phyloP scores from a whole-genome alignment of 306 rosid species.

The Lathyrus tuberosus region DNA sequence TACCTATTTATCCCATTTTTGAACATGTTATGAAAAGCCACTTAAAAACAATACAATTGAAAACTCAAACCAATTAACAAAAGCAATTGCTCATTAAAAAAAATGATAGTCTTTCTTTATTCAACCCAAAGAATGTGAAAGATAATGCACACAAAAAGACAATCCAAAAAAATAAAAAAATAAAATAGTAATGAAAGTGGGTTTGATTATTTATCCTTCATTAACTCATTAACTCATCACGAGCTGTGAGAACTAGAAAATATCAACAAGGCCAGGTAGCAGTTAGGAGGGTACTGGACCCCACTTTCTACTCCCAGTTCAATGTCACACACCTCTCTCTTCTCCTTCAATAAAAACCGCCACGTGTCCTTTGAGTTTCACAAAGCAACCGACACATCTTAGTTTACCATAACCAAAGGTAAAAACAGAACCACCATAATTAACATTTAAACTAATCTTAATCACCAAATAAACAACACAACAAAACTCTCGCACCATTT shows the following conservation, averaged over 20 bases:
- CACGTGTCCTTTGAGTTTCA: constrained; percentile 31
- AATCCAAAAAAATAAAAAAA: background rate
- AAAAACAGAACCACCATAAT: background rate
- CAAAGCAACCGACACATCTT: constrained; percentile 49
- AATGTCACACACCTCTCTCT: constrained; percentile 4
- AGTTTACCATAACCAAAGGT: constrained; percentile 8
- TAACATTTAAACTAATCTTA: constrained; percentile 3
- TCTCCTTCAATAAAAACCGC: background rate
- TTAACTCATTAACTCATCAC: constrained; percentile 12
- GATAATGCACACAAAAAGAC: constrained; percentile 11
- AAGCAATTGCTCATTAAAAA: background rate
- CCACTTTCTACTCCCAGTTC: constrained; percentile 24
- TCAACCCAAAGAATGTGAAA: constrained; percentile 23
- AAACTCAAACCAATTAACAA: too few species aligned
- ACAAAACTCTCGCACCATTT: background rate
- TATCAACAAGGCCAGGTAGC: constrained; percentile 33
- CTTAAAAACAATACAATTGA: background rate
- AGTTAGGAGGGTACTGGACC: constrained; percentile 30
- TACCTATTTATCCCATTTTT: background rate
- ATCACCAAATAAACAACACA: background rate
- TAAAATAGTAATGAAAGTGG: background rate
- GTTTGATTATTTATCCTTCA: constrained; percentile 8
- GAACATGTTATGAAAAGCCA: constrained; percentile 10
- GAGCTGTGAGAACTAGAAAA: constrained; percentile 4
- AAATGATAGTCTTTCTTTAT: background rate